Evolutionary conservation across 805 yeast genomes (phyloP), one percentile per base, ranked within the genome.

Genomic region (Lipomyces yamadae): DNA sequence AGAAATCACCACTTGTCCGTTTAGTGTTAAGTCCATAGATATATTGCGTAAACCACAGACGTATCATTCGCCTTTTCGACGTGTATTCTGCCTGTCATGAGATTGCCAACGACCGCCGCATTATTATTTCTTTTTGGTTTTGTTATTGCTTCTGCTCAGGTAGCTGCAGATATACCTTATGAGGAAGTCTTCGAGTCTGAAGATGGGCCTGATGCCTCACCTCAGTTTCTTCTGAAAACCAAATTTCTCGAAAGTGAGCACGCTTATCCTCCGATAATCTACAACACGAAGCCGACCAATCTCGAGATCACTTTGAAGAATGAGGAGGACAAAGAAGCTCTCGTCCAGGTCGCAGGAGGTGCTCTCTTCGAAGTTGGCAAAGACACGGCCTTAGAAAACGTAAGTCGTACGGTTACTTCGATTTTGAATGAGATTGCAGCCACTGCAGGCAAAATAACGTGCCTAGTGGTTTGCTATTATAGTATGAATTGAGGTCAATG

Each of bases 211-310:
- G 61, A 56, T 18, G 59, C 35, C 18, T 53, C 65, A 54, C 64
- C 70, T 29, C 56, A 61, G 57, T 66, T 67, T 35, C 34, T 39
- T 30, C 56, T 69, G 57, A 39, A 39, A 62, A 53, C 69, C 32
- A 50, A 34, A 24, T 67, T 67, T 32, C 45, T 61, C 3, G 66
- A 57, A n/a, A 35, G 54, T 32, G 34, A 39, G 29, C 32, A 57
- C 35, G 50, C 58, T n/a, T 15, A 37, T 50, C 62, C 61, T 13
- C 69, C 70, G n/a, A 50, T 61, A 32, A 61, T 75, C 55, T 62
- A 61, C 66, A 77, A 77, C 70, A 74, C 71, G 61, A 67, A 67
- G 64, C 68, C 69, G 50, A 65, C 72, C 37, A 65, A 70, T n/a
- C 68, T 77, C 58, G 56, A 63, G 56, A 61, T 77, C 55, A 18